phyloP scores from a whole-genome alignment of 139 green algal genomes.

The Tetraselmis chui region DNA sequence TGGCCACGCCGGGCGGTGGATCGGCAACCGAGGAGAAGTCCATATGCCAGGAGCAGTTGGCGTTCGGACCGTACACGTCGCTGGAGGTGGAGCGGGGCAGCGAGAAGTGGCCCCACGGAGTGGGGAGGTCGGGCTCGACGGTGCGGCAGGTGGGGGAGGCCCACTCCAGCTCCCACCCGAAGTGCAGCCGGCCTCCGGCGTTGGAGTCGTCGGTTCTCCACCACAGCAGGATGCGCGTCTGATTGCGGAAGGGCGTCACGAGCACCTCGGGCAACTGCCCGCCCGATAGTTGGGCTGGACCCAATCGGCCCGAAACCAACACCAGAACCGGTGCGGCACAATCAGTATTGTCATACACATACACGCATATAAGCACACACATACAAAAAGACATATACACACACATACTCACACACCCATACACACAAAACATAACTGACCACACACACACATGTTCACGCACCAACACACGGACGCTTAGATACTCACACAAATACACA shows the following conservation, averaged over 20 bases:
- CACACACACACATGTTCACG: no score
- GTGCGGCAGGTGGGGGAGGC: neutral
- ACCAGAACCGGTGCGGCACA: no score
- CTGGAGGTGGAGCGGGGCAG: neutral
- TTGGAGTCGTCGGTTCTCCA: neutral
- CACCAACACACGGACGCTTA: no score
- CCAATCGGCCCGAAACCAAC: no score
- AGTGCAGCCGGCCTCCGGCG: neutral
- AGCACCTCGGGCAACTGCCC: neutral
- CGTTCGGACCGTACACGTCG: neutral
- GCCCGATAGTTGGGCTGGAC: neutral
- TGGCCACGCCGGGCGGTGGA: neutral
- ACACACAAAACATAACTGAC: no score
- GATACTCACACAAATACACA: no score
- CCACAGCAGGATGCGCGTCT: neutral
- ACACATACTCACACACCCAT: no score
- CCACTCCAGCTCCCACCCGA: neutral
- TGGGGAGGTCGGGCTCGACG: neutral
- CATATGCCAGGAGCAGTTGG: neutral
- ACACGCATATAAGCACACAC: no score
- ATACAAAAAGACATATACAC: no score
- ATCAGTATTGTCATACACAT: no score
- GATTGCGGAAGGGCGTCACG: neutral
- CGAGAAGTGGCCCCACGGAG: neutral
- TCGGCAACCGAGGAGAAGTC: neutral